These are phyloP conservation scores for Penicillium coprophilum DNA, from an alignment of 495 filamentous ascomycete genomes.

Conservation along the genomic window DNA sequence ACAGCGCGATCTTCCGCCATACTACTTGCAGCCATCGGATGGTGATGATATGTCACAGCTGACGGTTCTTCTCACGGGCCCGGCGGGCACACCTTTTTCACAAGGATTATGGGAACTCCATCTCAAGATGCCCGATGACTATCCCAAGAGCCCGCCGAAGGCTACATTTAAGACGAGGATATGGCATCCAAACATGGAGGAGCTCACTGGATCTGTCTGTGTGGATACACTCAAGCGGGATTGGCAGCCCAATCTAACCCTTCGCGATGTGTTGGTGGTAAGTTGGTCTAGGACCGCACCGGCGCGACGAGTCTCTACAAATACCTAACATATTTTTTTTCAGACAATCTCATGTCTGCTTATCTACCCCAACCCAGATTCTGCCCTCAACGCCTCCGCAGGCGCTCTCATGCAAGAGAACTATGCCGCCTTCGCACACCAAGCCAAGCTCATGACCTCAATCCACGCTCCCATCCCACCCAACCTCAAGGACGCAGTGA, in stretches of 20 bases:
- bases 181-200: conserved; percentile 74
- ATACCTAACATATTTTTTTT: conserved; percentile 3
- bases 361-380: conserved; percentile 72
- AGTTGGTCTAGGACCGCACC: conserved; percentile 16
- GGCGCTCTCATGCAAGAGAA: conserved; percentile 63
- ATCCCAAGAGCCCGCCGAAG: conserved; percentile 64
- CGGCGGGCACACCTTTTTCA: conserved; percentile 62
- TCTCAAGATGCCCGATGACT: conserved; percentile 62
- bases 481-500: conserved; percentile 42
- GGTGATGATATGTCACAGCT: conserved; percentile 62
- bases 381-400: conserved; percentile 65
- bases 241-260: conserved; percentile 59
- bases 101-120: conserved; percentile 61
- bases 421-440: conserved; percentile 57
- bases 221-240: conserved; percentile 73
- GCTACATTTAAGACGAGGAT: conserved; percentile 67
- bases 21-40: conserved; percentile 61
- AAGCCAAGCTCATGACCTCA: conserved; percentile 65
- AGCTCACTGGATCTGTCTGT: conserved; percentile 63
- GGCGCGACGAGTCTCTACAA: background rate
- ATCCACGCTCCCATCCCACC: conserved; percentile 61
- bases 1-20: conserved; percentile 59
- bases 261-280: conserved; percentile 63
- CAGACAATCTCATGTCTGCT: conserved; percentile 69
- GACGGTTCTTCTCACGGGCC: conserved; percentile 59